Percentiles rank a stretch among this genome's conserved stretches.
Evolutionary conservation across 306 rosid genomes (phyloP).

Genomic region (Begonia fuchsioides): DNA sequence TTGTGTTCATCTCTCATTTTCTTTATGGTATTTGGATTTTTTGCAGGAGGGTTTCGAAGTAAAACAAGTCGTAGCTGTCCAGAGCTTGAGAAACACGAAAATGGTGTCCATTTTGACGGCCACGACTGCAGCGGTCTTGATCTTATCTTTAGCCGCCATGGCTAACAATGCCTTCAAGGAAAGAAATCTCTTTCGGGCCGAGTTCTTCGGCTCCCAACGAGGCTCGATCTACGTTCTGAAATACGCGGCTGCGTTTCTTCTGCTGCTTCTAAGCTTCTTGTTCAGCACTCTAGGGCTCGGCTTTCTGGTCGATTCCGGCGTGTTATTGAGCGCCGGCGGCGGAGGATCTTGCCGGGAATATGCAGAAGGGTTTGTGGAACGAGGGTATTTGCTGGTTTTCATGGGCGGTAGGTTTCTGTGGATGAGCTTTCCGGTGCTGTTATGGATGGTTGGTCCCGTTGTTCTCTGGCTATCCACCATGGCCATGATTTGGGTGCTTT

Average conservation of each 20-base stretch:
- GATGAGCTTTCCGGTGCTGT: conserved; percentile 37
- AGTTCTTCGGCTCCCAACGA: conserved; percentile 19
- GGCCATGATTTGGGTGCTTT: conserved; percentile 39
- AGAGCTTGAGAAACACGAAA: conserved; percentile 65
- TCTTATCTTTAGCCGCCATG: conserved; percentile 38
- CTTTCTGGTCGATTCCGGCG: conserved; percentile 42
- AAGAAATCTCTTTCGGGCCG: conserved; percentile 19
- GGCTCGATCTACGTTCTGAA: conserved; percentile 22
- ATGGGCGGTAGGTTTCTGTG: conserved; percentile 52
- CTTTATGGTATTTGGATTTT: not conserved
- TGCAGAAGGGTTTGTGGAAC: conserved; percentile 29
- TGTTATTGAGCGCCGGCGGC: conserved; percentile 23
- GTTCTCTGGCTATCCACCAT: conserved; percentile 33
- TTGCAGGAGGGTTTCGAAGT: conserved; percentile 31
- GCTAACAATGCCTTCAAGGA: conserved; percentile 37
- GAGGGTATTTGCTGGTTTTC: conserved; percentile 46
- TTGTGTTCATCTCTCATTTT: no score
- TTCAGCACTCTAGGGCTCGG: conserved; percentile 59
- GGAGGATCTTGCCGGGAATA: conserved; percentile 8
- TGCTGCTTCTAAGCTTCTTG: conserved; percentile 46
- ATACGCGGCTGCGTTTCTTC: conserved; percentile 42
- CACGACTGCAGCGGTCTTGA: conserved; percentile 31
- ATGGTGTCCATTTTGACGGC: conserved; percentile 50
- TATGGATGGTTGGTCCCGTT: conserved; percentile 70
- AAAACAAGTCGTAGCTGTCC: conserved; percentile 44